Base-by-base conservation (phyloP, 2,329 filamentous ascomycete genomes). In the Exophiala sp. region DNA sequence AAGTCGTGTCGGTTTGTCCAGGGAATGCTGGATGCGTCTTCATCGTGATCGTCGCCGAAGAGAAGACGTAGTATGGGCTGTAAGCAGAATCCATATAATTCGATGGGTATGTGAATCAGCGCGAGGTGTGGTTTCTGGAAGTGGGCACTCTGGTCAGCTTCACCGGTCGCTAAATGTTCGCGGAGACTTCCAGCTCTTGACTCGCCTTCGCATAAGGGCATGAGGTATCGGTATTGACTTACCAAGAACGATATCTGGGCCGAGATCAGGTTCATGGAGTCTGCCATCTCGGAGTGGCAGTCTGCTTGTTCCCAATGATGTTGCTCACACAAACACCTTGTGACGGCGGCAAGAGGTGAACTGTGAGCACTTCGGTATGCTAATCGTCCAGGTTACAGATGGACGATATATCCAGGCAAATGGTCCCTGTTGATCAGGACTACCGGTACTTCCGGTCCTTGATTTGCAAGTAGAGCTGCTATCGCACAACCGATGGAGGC, bases 1-100 rank as follows among this genome's bases (percentile, higher is more conserved):
- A 99, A 97, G 41, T 85, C 84, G 71, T 94, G 87, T 66, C 77
- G 76, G 59, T 69, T 75, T 12, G 72, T 73, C 78, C 73, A 78
- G 61, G 54, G 66, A 33, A 47, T 50, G 44, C 39, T 62, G 48
- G 45, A 64, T 10, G 66, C 64, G 33, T 71, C 66, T 39, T 72
- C 69, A 50, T 70, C 68, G 40, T 73, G 66, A 47, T 69, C 79
- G 63, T 74, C 69, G 63, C 91, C 89, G 51, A 95, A 82, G 42
- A 97, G 80, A 36, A 96, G 80, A 62, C 86, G 85, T n/a, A 96
- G 78, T 61, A 97, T 91, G 1, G 91, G 86, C 66, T 95, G 90
- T 12, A 96, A 75, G 63, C 96, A 89, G 60, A 79, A 81, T 4
- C 86, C 77, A 71, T 96, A 85, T 44, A 94, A 79, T 50, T 85